Base-by-base conservation (phyloP, 108 stramenopile species). In the Mayamaea pseudoterrestris region DNA sequence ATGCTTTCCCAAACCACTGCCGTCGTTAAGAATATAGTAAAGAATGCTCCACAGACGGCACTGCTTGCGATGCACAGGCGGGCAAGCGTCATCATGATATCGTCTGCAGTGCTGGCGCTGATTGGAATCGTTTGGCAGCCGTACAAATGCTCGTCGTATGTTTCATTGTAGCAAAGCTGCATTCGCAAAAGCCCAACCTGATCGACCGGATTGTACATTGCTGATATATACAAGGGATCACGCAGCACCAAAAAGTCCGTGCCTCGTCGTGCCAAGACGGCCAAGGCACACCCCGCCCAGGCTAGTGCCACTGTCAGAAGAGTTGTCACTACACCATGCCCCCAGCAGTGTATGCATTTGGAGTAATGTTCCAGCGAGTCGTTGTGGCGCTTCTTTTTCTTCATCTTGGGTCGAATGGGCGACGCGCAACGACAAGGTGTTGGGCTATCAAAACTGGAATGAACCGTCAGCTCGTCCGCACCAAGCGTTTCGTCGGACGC, bases 1-100 rank as follows among this genome's bases (percentile, higher is more conserved):
- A 77, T 72, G 8, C 71, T 43, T 8, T 56, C 34, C 75, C 75
- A 77, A 36, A 44, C 48, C 5, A 55, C 23, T 7, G 69, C 30
- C 1, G 39, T 28, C 0, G 42, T 54, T 27, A 71, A 23, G 5
- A 60, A 36, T 6, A 60, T 9, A 9, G 68, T 55, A n/a, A 66
- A 12, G 41, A 72, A 61, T 27, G 35, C 54, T 25, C 75, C 75
- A 12, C 66, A 23, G 0, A 66, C 0, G 13, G 58, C 44, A 0
- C 55, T 42, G 28, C 67, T 20, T 23, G 50, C 56, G 14, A 57
- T 40, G 0, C 60, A 41, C 7, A 57, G 39, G 7, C 63, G 53
- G 16, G 71, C 45, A 11, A 61, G 5, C 17, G 50, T 35, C 16
- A 60, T 68, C 37, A 53, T 51, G 28, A 4, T 46, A 32, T 73